phyloP scores from a whole-genome alignment of 495 filamentous ascomycete species.

The Viridothelium virens region DNA sequence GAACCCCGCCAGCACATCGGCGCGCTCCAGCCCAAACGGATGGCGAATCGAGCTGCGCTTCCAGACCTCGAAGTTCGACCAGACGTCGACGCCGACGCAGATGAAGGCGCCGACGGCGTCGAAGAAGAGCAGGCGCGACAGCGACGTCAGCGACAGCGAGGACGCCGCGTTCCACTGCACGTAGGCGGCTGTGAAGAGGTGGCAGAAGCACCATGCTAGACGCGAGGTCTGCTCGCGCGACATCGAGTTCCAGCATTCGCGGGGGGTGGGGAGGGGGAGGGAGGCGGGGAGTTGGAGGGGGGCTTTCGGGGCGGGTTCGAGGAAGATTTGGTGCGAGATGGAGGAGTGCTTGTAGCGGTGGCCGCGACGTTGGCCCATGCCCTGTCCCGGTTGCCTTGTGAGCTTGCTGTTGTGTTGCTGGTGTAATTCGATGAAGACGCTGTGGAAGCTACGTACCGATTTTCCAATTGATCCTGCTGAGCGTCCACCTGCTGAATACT shows the following conservation, averaged over 20 bases:
- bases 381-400: slow-evolving; percentile 46
- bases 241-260: slow-evolving; percentile 77
- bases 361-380: slow-evolving; percentile 66
- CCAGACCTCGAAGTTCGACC: slow-evolving; percentile 97
- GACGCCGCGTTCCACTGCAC: slow-evolving; percentile 78
- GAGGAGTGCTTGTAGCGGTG: slow-evolving; percentile 98
- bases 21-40: slow-evolving; percentile 86
- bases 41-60: slow-evolving; percentile 84
- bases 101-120: slow-evolving; percentile 86
- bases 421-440: too few species aligned
- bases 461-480: slow-evolving; percentile 51
- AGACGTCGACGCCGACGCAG: slow-evolving; percentile 87
- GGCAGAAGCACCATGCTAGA: slow-evolving; percentile 82
- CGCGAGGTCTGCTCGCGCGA: slow-evolving; percentile 75
- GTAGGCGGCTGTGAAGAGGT: slow-evolving; percentile 70
- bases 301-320: slow-evolving; percentile 81
- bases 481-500: slow-evolving; percentile 54
- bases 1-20: slow-evolving; percentile 93
- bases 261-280: slow-evolving; percentile 83
- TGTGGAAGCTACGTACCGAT: slow-evolving; percentile 53
- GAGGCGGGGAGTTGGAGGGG: slow-evolving; percentile 88
- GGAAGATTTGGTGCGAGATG: slow-evolving; percentile 93
- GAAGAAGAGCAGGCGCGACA: slow-evolving; percentile 89
- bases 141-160: slow-evolving; percentile 83
- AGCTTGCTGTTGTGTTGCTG: too few species aligned